A percentile compares a stretch with the other conserved stretches of the same genome.
These are phyloP conservation scores for Blastocystis sp. DNA, from an alignment of 352 stramenopile species.

Conservation along the genomic window DNA sequence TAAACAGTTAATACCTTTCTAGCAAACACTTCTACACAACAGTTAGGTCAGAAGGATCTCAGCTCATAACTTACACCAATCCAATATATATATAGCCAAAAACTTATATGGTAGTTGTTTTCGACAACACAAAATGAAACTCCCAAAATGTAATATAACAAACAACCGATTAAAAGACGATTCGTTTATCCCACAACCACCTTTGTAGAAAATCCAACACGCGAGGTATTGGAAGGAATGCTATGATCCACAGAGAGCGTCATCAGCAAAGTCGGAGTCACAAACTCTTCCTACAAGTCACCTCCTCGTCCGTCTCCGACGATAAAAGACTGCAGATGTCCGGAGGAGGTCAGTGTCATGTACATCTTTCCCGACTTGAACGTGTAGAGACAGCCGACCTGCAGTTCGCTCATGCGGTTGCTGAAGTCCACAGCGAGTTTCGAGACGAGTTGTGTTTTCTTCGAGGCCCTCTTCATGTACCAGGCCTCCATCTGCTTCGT, in stretches of 20 bases:
- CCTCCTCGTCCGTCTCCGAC: not conserved
- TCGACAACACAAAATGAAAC: not conserved
- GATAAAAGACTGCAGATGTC: constrained; percentile 26
- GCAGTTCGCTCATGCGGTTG: constrained; percentile 6
- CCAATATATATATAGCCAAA: not conserved
- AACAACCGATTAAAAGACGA: constrained; percentile 53
- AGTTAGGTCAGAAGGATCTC: not conserved
- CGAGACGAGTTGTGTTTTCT: constrained; percentile 16
- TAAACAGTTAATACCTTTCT: not conserved
- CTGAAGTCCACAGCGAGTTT: not conserved
- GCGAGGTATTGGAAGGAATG: not conserved
- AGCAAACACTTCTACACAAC: not conserved
- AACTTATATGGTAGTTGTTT: not conserved
- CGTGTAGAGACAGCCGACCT: constrained; percentile 6
- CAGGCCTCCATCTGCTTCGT: not conserved
- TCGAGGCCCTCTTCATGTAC: constrained; percentile 6
- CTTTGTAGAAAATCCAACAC: constrained; percentile 14
- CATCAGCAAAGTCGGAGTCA: not conserved
- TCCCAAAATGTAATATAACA: not conserved
- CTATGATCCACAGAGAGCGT: constrained; percentile 34
- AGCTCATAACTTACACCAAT: not conserved
- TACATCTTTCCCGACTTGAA: constrained; percentile 50
- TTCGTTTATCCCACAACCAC: constrained; percentile 8
- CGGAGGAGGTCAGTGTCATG: constrained; percentile 11
- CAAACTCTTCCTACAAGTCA: constrained; percentile 27